Evolutionary conservation across 352 stramenopile genomes (phyloP), one percentile per base, ranked within the genome.

Genomic region (Globisporangium lucens): DNA sequence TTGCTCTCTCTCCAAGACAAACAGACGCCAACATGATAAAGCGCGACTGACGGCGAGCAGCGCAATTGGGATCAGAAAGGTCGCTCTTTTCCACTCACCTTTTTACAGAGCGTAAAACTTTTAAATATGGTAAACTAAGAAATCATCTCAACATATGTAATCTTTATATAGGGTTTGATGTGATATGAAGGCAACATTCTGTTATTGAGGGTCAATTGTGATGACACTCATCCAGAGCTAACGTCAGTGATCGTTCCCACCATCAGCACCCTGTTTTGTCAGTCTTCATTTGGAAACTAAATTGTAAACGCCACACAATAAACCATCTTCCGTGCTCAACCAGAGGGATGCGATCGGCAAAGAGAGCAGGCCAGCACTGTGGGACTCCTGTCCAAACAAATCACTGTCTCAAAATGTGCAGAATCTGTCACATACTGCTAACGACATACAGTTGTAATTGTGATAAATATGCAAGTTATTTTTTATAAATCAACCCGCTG

Each of bases 1-100:
- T 24, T 49, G 15, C 41, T 49, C 13, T 10, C 17, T 51, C 17
- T 51, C 43, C 1, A 51, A 51, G 17, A 29, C 47, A 55, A 55
- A 15, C 47, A 55, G 47, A 55, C 47, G 9, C 22, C 47, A 2
- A 3, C 38, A 46, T 46, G 38, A 4, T 17, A 22, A 29, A 6
- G 20, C n/a, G 47, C 47, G 47, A 55, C 47, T 55, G 47, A 29
- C 47, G 3, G 47, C 5, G 47, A 55, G 47, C 47, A 12, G n/a
- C n/a, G 47, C 47, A 55, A 30, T 29, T 29, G 47, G 47, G 47
- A 29, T 29, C 47, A 55, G 47, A 55, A 55, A 55, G 47, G 47
- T 55, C 47, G 47, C 22, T 17, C 3, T 2, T 55, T 29, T 55
- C 15, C 17, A 24, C 4, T 15, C 2, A 4, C 3, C 4, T 30